Base-by-base conservation (phyloP, 257 asterid genomes). In the Ilex asprella region DNA sequence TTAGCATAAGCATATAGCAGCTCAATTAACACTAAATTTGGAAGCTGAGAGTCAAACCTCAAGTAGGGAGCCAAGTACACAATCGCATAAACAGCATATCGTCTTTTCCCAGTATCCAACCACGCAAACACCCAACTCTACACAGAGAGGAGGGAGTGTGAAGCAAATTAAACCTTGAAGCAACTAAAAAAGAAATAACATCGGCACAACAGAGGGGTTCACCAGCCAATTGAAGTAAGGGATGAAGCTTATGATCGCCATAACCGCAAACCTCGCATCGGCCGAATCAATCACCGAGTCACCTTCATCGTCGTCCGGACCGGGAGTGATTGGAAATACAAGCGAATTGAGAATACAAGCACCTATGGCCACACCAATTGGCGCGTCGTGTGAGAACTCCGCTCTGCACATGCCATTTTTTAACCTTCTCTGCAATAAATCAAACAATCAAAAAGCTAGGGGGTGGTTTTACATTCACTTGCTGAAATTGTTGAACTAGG, bases 221-320 rank as follows among this genome's bases (percentile, higher is more conserved):
- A 92, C 96, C 97, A 92, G 82, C 99, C 99, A 92, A 75, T 89
- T 92, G 83, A 92, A 92, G 75, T 81, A 92, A 55, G 99, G 99
- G 30, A 92, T 85, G 86, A 89, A 79, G 82, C 95, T 79, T 66
- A 92, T 89, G 78, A 92, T 80, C 32, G 84, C 97, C 99, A 92
- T 92, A 58, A 89, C 99, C 29, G 97, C 97, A 75, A 86, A 86
- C 75, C 99, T 79, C 55, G 91, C 82, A 67, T 89, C 97, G 55
- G 84, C 78, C 1, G 95, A 78, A 57, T 89, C 99, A 71, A 92
- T 92, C 73, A 79, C 43, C 16, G 96, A 72, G 59, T 80, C 95
- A 12, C 80, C 71, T 63, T 84, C 95, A 13, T 58, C 75, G 52
- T 84, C 96, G 72, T 86, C 91, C 58, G 78, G 75, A 35, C 84